Evolutionary conservation across 169 alveolate species (phyloP).

Genomic region (Plasmodium sp.): DNA sequence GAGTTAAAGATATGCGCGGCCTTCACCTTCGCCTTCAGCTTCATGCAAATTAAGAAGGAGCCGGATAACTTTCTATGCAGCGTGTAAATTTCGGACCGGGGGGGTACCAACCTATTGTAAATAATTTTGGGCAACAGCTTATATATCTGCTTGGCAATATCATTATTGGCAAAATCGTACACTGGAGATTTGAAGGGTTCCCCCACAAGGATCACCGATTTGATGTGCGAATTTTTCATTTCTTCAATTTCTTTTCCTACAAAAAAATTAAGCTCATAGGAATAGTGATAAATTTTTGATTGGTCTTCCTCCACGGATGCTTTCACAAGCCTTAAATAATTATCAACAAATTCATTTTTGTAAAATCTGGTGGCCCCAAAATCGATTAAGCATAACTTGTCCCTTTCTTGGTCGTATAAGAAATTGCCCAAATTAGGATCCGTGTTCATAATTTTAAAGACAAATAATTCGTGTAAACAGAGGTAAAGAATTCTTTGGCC

Average conservation of each 20-base stretch:
- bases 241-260: constrained; percentile 87
- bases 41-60: constrained; percentile 88
- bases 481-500: constrained; percentile 87
- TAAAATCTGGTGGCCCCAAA: constrained; percentile 92
- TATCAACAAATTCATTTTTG: constrained; percentile 84
- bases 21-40: constrained; percentile 82
- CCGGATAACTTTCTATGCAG: constrained; percentile 93
- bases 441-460: constrained; percentile 90
- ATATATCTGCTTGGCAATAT: constrained; percentile 75
- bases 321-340: constrained; percentile 86
- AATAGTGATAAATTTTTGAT: constrained; percentile 75
- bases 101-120: constrained; percentile 90
- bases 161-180: constrained; percentile 79
- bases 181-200: constrained; percentile 85
- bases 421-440: constrained; percentile 95
- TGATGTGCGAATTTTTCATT: constrained; percentile 87
- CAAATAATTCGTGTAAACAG: constrained; percentile 89
- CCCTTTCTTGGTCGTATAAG: constrained; percentile 82
- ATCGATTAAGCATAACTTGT: constrained; percentile 88
- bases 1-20: constrained; percentile 78
- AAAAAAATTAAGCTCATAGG: constrained; percentile 84
- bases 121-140: constrained; percentile 85
- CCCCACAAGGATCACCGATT: constrained; percentile 84
- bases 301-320: constrained; percentile 81
- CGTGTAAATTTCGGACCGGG: constrained; percentile 94